These are phyloP conservation scores for Colletotrichum somersetense DNA, from an alignment of 2,329 filamentous ascomycete genomes.

Conservation along the genomic window DNA sequence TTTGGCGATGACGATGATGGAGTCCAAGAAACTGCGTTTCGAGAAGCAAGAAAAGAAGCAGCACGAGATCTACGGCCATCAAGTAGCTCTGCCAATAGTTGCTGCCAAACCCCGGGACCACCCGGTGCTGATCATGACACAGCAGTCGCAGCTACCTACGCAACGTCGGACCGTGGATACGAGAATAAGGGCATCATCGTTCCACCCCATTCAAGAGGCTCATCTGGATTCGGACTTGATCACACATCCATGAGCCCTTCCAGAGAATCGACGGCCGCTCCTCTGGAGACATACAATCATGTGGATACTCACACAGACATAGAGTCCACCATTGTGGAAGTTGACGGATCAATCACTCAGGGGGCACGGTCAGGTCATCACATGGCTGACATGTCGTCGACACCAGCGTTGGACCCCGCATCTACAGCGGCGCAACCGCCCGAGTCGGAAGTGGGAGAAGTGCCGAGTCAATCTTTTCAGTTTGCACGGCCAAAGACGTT, in stretches of 20 bases:
- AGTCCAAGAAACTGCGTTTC: conserved; percentile 5
- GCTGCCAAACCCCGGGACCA: too few species aligned
- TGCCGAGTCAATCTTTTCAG: background rate
- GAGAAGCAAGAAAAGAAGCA: conserved; percentile 29
- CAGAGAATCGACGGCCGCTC: background rate
- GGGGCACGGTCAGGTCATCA: background rate
- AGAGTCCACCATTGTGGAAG: background rate
- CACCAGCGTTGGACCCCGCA: conserved; percentile 8
- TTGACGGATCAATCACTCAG: background rate
- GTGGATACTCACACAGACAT: background rate
- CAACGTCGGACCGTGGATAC: background rate
- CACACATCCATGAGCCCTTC: background rate
- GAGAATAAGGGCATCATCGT: background rate
- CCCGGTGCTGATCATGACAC: background rate
- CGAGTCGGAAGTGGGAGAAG: conserved; percentile 14
- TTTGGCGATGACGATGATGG: conserved; percentile 27
- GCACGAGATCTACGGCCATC: conserved; percentile 23
- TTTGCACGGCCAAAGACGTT: conserved; percentile 41
- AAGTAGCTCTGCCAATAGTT: background rate
- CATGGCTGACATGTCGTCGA: conserved; percentile 9
- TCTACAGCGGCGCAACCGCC: conserved; percentile 29
- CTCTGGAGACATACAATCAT: background rate
- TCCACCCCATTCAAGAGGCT: background rate
- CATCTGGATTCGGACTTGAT: background rate
- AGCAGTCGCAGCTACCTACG: conserved; percentile 7